Base-by-base conservation (phyloP, 1,284 basidiomycete species). In the Crocinoboletus sp. region DNA sequence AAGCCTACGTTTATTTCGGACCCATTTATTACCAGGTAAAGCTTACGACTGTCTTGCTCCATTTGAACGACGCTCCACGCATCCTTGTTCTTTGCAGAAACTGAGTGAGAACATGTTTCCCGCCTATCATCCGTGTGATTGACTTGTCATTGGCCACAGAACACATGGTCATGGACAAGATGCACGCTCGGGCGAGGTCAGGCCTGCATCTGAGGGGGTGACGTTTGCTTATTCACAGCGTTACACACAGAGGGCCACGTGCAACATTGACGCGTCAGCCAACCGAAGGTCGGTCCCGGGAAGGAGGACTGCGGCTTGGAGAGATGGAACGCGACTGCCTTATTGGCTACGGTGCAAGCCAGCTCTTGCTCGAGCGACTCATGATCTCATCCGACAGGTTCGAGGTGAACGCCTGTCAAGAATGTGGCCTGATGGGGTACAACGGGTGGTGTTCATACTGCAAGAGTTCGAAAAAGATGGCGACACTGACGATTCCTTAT, bases 141-240 rank as follows among this genome's bases (percentile, higher is more conserved):
- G 41, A 57, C 49, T 37, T 40, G 29, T n/a, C 43, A 41, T 33
- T 9, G 30, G 36, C 25, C 36, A 20, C 46, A 86, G 84, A 92
- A 73, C 93, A 94, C 71, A 96, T 95, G 93, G 94, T 98, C 49
- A 90, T 96, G 84, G 94, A 98, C 73, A 99, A 99, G 76, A 99
- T 99, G 96, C 96, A 99, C 60, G 96, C 96, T 53, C 85, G 96
- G 51, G 93, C 94, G 38, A 86, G 91, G 89, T 85, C 64, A 53
- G 73, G 49, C 10, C 41, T 45, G 35, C 20, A 24, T n/a, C 47
- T 45, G 49, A 46, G 39, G 38, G 53, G n/a, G n/a, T 45, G 34
- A 20, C 11, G n/a, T 17, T 28, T 29, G 29, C 42, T 51, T 39
- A 45, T 46, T 51, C 38, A 52, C 35, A 37, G 24, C 35, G 44